Percentiles rank a stretch among this genome's conserved stretches.
These are phyloP conservation scores for Escallonia rubra DNA, from an alignment of 129 eudicot species.

Conservation along the genomic window DNA sequence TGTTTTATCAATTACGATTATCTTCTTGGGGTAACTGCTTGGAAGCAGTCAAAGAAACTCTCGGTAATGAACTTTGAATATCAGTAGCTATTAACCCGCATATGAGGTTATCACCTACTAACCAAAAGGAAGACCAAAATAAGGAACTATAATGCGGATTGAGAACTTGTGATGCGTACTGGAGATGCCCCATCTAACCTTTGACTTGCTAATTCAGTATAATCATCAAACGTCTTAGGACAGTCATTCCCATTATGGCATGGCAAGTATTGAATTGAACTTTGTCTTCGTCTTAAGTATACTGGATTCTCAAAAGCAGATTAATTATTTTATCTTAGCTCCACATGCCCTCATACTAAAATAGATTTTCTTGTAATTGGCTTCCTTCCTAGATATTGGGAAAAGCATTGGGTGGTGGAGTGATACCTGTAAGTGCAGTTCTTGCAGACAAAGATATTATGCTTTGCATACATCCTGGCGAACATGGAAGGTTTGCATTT, in stretches of 20 bases:
- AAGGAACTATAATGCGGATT: too few species aligned
- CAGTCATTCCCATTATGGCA: neutral
- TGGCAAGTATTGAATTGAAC: neutral
- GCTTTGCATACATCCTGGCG: slow-evolving; percentile 97
- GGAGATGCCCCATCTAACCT: too few species aligned
- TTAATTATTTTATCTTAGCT: neutral
- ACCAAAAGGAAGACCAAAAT: too few species aligned
- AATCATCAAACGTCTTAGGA: neutral
- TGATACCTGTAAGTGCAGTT: slow-evolving; percentile 96
- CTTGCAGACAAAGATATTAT: slow-evolving; percentile 96
- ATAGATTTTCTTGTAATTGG: slow-evolving; percentile 1
- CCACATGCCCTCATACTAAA: neutral
- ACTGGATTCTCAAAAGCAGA: neutral
- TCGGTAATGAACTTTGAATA: too few species aligned
- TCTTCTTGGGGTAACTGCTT: too few species aligned
- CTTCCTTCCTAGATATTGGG: slow-evolving; percentile 74
- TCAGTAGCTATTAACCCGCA: too few species aligned
- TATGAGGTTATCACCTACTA: too few species aligned
- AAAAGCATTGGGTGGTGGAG: slow-evolving; percentile 99
- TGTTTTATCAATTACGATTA: too few species aligned
- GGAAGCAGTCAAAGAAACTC: too few species aligned
- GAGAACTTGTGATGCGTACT: too few species aligned
- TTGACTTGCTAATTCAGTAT: too few species aligned
- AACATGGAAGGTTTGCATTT: slow-evolving; percentile 81
- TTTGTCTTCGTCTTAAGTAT: neutral